phyloP scores from a whole-genome alignment of 768 basidiomycete genomes.

The Lentinula raphanica region DNA sequence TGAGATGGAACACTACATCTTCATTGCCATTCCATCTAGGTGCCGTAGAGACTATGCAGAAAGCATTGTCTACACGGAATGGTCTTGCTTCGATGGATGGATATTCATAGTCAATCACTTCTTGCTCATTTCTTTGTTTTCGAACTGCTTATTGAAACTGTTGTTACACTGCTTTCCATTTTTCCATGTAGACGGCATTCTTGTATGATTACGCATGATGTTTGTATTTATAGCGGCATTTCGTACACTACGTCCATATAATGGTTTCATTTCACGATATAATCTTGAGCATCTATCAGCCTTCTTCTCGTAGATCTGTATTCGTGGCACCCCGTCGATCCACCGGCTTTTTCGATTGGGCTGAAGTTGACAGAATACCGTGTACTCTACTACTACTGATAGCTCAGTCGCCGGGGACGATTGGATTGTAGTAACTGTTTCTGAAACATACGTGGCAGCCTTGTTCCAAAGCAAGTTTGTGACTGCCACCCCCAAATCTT shows the following conservation, averaged over 20 bases:
- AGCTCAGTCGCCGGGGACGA: too few relatives aligned
- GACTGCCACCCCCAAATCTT: too few relatives aligned
- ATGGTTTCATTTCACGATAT: not conserved
- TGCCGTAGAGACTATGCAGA: slow-evolving; percentile 60
- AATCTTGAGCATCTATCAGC: too few relatives aligned
- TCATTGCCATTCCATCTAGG: slow-evolving; percentile 70
- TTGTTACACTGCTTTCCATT: not conserved
- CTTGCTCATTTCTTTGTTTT: not conserved
- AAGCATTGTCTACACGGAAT: slow-evolving; percentile 21
- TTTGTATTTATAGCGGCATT: not conserved
- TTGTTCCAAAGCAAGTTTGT: too few relatives aligned
- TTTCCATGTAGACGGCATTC: not conserved
- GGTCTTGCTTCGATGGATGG: not conserved
- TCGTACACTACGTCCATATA: not conserved
- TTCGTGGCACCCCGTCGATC: too few relatives aligned
- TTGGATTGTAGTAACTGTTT: too few relatives aligned
- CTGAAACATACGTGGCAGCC: too few relatives aligned
- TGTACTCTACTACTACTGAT: too few relatives aligned
- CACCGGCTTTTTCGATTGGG: too few relatives aligned
- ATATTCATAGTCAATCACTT: not conserved
- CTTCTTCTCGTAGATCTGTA: too few relatives aligned
- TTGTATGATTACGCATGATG: not conserved
- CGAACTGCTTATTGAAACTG: not conserved
- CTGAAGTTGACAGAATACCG: too few relatives aligned
- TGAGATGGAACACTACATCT: slow-evolving; percentile 41